Conservation (phyloP, 1,284 basidiomycete species). For the Omphalotus olearius region DNA sequence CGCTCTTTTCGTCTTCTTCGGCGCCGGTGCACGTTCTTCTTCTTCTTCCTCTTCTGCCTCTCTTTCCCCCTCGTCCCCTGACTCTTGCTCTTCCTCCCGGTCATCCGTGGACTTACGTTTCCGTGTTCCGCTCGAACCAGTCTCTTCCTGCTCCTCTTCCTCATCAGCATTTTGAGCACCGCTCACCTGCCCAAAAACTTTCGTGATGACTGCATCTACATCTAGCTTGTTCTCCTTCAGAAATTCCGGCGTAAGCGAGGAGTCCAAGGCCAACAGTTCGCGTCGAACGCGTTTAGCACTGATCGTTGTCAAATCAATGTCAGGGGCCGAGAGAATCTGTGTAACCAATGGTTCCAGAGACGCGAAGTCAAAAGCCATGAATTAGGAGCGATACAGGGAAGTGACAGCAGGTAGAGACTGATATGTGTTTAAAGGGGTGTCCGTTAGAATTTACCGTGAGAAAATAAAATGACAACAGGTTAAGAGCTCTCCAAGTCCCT, state of each 20-base stretch:
- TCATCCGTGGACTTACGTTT: conserved; percentile 31
- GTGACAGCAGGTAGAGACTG: background rate
- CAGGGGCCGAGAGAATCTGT: conserved; percentile 64
- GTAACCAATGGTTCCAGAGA: conserved; percentile 57
- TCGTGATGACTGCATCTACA: conserved; percentile 56
- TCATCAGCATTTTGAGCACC: conserved; percentile 30
- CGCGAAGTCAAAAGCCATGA: conserved; percentile 41
- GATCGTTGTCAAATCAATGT: conserved; percentile 67
- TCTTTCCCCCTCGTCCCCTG: conserved; percentile 25
- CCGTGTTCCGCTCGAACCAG: conserved; percentile 22
- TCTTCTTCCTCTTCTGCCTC: conserved; percentile 29
- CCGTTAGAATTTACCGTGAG: no score
- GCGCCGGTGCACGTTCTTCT: conserved; percentile 24
- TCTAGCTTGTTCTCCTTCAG: conserved; percentile 55
- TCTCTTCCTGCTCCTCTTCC: conserved; percentile 25
- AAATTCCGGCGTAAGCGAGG: conserved; percentile 47
- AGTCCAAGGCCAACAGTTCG: conserved; percentile 48
- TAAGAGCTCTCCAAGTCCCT: no score
- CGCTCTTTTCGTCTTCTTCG: conserved; percentile 33
- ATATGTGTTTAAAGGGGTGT: background rate
- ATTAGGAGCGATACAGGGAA: conserved; percentile 1
- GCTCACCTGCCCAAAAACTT: conserved; percentile 58
- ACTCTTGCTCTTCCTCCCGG: conserved; percentile 27
- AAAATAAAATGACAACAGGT: no score
- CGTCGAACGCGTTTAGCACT: conserved; percentile 76